Evolutionary conservation across 2,329 filamentous ascomycete species (phyloP), one percentile per base, ranked within the genome.

Genomic region (Sclerotinia minor): DNA sequence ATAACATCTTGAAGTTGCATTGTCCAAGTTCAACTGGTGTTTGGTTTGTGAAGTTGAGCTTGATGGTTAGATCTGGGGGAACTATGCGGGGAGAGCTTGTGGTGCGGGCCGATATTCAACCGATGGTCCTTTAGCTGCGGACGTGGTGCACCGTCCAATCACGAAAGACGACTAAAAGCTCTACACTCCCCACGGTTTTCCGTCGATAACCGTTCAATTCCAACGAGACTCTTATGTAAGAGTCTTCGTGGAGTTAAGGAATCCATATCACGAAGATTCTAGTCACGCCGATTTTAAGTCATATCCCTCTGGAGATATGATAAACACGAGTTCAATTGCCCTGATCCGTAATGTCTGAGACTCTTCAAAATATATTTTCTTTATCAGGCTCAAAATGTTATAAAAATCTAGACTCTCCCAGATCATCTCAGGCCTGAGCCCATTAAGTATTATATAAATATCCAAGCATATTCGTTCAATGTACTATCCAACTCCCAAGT

Each of bases 1-100:
- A 52, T 50, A 67, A 53, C 65, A 67, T 67, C 26, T 53, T 35
- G 57, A 61, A 61, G 6, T 55, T 67, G 49, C 65, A 67, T 63
- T 35, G 41, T 58, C 17, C 26, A 47, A 47, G 29, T 58, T 65
- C 21, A 47, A 47, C 41, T n/a, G 17, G 11, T 29, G 60, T 29
- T 64, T n/a, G 54, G 35, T 29, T n/a, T 49, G 5, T 47, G 26
- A 45, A 26, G 41, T 21, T 26, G 26, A 57, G 59, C 52, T 65
- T 49, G 63, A 44, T 57, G 63, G 32, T 45, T 53, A 17, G 19
- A 57, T 32, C 41, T 65, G 63, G 41, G 41, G 63, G 52, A 65
- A 45, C 21, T 57, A 47, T 57, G 63, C 63, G 63, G 63, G 63
- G 63, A 49, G 49, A 58, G 38, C 17, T 35, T 9, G 5, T 24